A percentile compares a stretch with the other conserved stretches of the same genome.
Evolutionary conservation across 2,329 filamentous ascomycete species (phyloP).

Genomic region (Aspergillus vadensis): DNA sequence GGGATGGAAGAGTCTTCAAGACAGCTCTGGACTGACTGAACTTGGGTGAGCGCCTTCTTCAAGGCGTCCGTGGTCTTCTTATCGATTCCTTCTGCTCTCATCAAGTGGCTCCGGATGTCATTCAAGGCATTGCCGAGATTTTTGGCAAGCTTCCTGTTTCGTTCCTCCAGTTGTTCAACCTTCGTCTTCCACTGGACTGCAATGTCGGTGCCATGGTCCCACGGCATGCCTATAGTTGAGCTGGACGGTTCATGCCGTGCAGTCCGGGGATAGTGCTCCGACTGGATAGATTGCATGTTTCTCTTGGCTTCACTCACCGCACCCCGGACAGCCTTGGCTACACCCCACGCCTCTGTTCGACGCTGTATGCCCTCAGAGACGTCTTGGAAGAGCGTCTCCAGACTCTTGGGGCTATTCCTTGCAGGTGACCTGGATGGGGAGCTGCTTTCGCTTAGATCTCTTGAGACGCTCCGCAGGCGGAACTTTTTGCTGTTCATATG

Average conservation of each 20-base stretch:
- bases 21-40: conserved; percentile 47
- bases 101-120: conserved; percentile 42
- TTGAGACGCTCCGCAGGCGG: conserved; percentile 33
- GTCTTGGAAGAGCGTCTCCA: conserved; percentile 51
- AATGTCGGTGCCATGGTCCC: conserved; percentile 17
- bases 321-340: conserved; percentile 51
- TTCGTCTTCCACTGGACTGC: conserved; percentile 34
- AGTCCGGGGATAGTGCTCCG: conserved; percentile 36
- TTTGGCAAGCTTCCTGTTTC: conserved; percentile 45
- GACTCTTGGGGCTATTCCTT: conserved; percentile 42
- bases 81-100: conserved; percentile 28
- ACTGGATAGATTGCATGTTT: conserved; percentile 50
- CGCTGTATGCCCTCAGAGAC: conserved; percentile 52
- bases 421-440: conserved; percentile 43
- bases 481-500: conserved; percentile 22
- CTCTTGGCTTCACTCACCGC: conserved; percentile 50
- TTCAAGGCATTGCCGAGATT: conserved; percentile 45
- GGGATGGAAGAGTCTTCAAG: conserved; percentile 44
- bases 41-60: conserved; percentile 41
- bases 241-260: conserved; percentile 21
- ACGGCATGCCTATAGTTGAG: conserved; percentile 18
- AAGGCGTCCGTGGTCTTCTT: conserved; percentile 33
- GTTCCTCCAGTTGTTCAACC: conserved; percentile 40
- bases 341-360: conserved; percentile 52
- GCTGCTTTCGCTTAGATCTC: conserved; percentile 29